A percentile compares a stretch with the other conserved stretches of the same genome.
Conservation (phyloP, 1,139 yeast species). For the Geotrichum fermentans region DNA sequence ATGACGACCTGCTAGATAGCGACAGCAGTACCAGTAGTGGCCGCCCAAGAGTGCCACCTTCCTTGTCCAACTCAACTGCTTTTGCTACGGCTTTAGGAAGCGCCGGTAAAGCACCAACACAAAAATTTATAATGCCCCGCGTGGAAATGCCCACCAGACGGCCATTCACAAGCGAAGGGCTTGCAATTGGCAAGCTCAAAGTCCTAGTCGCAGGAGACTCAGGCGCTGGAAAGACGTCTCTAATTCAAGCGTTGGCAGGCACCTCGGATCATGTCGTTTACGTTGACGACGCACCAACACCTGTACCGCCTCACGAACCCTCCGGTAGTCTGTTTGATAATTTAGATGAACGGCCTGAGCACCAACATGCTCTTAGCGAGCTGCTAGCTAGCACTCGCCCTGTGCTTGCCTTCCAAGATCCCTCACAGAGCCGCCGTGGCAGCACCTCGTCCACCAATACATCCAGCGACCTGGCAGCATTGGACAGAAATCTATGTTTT, state of each 20-base stretch:
- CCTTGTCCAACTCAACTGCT: conserved; percentile 5
- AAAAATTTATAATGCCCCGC: conserved; percentile 17
- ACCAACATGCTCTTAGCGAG: conserved; percentile 5
- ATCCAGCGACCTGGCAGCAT: conserved; percentile 23
- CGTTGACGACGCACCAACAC: conserved; percentile 25
- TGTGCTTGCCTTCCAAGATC: not conserved
- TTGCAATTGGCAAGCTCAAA: conserved; percentile 16
- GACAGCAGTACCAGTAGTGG: not conserved
- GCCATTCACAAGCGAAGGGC: conserved; percentile 15
- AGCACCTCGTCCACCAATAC: conserved; percentile 26
- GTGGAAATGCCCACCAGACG: conserved; percentile 11
- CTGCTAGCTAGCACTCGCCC: conserved; percentile 11
- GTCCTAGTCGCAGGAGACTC: conserved; percentile 22
- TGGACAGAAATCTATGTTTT: conserved; percentile 31
- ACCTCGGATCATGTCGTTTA: conserved; percentile 29
- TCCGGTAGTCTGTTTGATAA: conserved; percentile 17
- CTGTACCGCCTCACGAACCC: not conserved
- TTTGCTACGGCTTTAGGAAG: conserved; percentile 8
- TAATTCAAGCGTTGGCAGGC: conserved; percentile 28
- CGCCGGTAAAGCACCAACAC: conserved; percentile 3
- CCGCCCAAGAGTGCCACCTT: not conserved
- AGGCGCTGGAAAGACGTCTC: conserved; percentile 30
- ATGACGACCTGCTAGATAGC: not conserved
- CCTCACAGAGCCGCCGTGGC: conserved; percentile 26
- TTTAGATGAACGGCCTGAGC: conserved; percentile 1